Evolutionary conservation across 2,329 filamentous ascomycete genomes (phyloP), one percentile per base, ranked within the genome.

Genomic region (Gnomoniopsis smithogilvyi): DNA sequence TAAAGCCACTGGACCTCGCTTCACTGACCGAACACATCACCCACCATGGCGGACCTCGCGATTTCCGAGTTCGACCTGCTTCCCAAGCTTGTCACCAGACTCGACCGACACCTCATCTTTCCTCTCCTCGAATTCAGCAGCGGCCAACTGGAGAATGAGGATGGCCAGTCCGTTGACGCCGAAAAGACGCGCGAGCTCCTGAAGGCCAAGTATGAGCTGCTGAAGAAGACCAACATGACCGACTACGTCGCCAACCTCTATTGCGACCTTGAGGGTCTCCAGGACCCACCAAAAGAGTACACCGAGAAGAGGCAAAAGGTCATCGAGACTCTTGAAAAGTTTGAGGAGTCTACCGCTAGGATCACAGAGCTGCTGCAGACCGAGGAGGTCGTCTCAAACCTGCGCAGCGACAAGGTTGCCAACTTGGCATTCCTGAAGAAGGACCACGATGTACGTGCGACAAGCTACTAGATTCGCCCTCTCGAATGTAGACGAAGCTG

Each of bases 341-440:
- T 89, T 73, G 89, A 94, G 78, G 86, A 95, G 72, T 90, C 93
- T 73, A 96, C 91, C 64, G 86, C 85, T 76, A 94, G 93, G 81
- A 93, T 99, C 68, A 89, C 88, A 64, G 90, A 92, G 70, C 82
- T 99, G 61, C 78, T 99, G 69, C 89, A 88, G 62, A 88, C 95
- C 71, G 91, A 96, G 71, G 91, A 92, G 65, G 95, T 99, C 48
- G 89, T 98, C 65, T 89, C 87, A 66, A 93, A 94, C 72, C 82
- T 99, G 71, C 84, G 95, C 68, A 95, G 90, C 74, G 95, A 99
- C 83, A 99, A 99, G 84, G 91, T 93, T 72, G 93, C 94, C 78
- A 99, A 99, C 82, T 89, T 99, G 88, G 92, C 94, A 74, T 99
- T 94, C 74, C 79, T 99, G 65, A 96, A 98, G 83, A 95, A 96